These are phyloP conservation scores for Salix viminalis DNA, from an alignment of 345 rosid species.

Conservation along the genomic window DNA sequence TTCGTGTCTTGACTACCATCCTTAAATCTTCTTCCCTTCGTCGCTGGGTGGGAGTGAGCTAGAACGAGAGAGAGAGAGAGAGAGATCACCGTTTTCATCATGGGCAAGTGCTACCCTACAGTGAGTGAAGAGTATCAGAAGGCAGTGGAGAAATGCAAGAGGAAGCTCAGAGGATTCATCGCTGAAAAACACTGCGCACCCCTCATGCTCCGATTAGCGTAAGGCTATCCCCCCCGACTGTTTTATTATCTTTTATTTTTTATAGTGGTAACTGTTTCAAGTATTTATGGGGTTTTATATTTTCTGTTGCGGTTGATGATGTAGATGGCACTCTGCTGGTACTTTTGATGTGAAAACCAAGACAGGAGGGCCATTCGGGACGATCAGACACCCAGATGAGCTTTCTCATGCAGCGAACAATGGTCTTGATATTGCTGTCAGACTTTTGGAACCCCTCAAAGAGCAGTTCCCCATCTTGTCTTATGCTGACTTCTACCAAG, in stretches of 20 bases:
- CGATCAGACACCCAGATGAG: slow-evolving; percentile 14
- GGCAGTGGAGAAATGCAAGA: slow-evolving; percentile 24
- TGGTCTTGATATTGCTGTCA: slow-evolving; percentile 29
- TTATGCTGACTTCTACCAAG: slow-evolving; percentile 32
- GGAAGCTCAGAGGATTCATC: slow-evolving; percentile 23
- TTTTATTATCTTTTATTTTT: background rate
- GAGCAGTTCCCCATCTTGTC: slow-evolving; percentile 19
- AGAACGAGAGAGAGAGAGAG: background rate
- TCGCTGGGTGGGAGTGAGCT: background rate
- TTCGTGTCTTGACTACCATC: background rate
- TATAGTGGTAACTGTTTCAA: background rate
- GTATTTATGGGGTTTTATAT: background rate
- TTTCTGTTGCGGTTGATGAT: background rate
- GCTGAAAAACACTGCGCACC: slow-evolving; percentile 27
- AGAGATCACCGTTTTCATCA: background rate
- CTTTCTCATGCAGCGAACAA: slow-evolving; percentile 23
- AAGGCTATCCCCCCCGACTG: background rate
- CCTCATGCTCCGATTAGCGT: slow-evolving; percentile 24
- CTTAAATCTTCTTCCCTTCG: background rate
- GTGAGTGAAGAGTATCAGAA: slow-evolving; percentile 25
- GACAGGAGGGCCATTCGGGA: slow-evolving; percentile 30
- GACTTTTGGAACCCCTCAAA: slow-evolving; percentile 22
- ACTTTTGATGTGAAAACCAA: slow-evolving; percentile 17
- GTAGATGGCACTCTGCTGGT: slow-evolving; percentile 27
- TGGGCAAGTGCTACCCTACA: slow-evolving; percentile 17